These are phyloP conservation scores for Cladosporium oxysporum DNA, from an alignment of 2,329 filamentous ascomycete genomes.

Conservation along the genomic window DNA sequence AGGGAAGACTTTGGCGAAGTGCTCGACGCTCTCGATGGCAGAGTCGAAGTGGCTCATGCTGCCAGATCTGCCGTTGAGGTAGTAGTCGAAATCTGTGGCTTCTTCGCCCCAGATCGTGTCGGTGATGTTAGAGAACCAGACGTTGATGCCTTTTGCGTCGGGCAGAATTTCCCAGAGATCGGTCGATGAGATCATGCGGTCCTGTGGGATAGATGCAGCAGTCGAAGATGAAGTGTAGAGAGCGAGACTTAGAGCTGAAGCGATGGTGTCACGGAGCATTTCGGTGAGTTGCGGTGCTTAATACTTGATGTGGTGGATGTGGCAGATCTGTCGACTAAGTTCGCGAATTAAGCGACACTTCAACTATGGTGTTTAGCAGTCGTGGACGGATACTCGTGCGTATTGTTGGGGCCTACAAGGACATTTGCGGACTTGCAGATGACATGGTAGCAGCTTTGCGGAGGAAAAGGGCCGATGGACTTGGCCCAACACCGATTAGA, in stretches of 20 bases:
- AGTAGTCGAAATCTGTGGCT: background rate
- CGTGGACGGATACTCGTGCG: background rate
- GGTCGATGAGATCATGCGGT: background rate
- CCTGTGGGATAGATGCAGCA: background rate
- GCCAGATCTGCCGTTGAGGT: background rate
- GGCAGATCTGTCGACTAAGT: background rate
- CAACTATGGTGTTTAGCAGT: background rate
- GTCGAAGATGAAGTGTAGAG: background rate
- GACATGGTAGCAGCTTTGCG: background rate
- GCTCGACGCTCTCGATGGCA: background rate
- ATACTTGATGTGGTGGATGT: background rate
- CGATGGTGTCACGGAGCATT: background rate
- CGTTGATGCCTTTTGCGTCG: background rate
- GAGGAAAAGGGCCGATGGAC: background rate
- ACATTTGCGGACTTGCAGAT: background rate
- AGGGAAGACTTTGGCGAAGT: background rate
- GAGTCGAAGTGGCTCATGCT: background rate
- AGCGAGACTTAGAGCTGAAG: background rate
- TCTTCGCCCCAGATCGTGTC: constrained; percentile 1
- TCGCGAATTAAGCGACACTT: background rate
- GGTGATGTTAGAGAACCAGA: background rate
- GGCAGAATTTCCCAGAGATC: background rate
- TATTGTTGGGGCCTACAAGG: background rate
- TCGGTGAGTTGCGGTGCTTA: background rate
- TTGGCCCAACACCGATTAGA: background rate